A percentile compares a stretch with the other conserved stretches of the same genome.
These are phyloP conservation scores for Ascochyta viciae-villosae DNA, from an alignment of 2,329 filamentous ascomycete genomes.

Conservation along the genomic window DNA sequence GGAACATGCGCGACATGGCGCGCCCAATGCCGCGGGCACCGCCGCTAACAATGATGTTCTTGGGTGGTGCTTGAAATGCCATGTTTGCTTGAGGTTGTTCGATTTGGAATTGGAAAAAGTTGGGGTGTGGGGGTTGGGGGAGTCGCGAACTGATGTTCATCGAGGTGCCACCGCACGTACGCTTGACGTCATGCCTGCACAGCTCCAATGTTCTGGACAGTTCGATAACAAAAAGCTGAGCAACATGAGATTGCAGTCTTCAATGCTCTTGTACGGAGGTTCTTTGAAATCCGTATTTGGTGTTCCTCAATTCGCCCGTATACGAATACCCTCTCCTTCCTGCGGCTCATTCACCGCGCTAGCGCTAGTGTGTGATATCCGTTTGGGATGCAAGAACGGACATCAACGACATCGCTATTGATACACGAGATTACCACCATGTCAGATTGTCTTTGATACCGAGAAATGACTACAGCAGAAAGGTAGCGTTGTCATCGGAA, in stretches of 20 bases:
- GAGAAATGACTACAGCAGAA: no score
- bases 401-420: background rate
- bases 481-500: no score
- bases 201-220: background rate
- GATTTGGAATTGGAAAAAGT: background rate
- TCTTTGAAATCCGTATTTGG: no score
- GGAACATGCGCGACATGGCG: slow-evolving; percentile 55
- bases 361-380: background rate
- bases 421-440: background rate
- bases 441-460: background rate
- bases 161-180: slow-evolving; percentile 24
- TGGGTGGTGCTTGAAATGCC: slow-evolving; percentile 24
- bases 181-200: slow-evolving; percentile 36
- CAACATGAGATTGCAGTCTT: background rate
- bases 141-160: background rate
- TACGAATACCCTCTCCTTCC: background rate
- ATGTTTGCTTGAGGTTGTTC: background rate
- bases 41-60: slow-evolving; percentile 51
- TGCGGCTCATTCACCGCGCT: slow-evolving; percentile 4
- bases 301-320: background rate
- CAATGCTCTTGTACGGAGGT: no score
- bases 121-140: background rate
- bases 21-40: slow-evolving; percentile 59
- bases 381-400: background rate
- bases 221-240: background rate